A percentile compares a stretch with the other conserved stretches of the same genome.
Evolutionary conservation across 169 alveolate genomes (phyloP).

Genomic region (Plasmodium falciparum): DNA sequence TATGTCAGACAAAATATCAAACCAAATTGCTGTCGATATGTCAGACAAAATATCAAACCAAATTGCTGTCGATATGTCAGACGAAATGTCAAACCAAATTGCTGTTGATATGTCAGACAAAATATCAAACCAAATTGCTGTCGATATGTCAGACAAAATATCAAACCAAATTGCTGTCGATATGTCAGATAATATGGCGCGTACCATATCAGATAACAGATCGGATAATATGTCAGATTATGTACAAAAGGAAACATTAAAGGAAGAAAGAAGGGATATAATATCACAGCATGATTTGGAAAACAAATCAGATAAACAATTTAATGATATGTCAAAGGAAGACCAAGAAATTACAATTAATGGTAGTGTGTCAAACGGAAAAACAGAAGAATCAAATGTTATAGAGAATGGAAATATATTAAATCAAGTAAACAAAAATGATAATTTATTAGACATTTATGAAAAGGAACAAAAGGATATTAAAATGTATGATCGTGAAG

Average conservation of each 20-base stretch:
- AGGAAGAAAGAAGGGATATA: not conserved
- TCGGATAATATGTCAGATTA: not conserved
- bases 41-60: too few species aligned
- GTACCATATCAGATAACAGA: not conserved
- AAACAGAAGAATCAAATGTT: slow-evolving; percentile 3
- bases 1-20: too few species aligned
- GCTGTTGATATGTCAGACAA: not conserved
- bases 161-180: too few species aligned
- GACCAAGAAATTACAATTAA: not conserved
- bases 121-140: too few species aligned
- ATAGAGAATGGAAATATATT: slow-evolving; percentile 9
- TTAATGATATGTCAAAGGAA: not conserved
- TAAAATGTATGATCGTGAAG: not conserved
- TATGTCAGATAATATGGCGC: not conserved
- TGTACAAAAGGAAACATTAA: not conserved
- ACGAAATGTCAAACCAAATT: not conserved
- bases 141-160: not conserved
- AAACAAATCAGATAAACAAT: not conserved
- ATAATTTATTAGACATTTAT: not conserved
- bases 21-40: too few species aligned
- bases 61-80: too few species aligned
- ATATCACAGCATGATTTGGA: not conserved
- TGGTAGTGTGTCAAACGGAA: not conserved
- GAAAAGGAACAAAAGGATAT: slow-evolving; percentile 1
- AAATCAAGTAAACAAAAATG: not conserved